These are phyloP conservation scores for Rhododendron ovatum DNA, from an alignment of 148 eudicot genomes.

Conservation along the genomic window DNA sequence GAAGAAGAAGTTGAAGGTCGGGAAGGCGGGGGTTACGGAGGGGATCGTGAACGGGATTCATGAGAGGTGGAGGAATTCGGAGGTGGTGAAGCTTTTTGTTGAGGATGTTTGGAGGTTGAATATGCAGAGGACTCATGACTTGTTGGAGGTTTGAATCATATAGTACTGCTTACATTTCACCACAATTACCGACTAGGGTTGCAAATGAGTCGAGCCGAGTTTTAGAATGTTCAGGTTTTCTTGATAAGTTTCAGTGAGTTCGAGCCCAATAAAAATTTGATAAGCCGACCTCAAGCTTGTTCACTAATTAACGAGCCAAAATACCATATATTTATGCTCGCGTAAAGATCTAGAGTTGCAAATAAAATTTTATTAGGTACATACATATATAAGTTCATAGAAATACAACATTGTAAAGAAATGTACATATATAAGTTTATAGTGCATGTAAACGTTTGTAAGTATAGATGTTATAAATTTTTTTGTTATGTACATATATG, in stretches of 20 bases:
- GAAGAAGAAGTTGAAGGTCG: slow-evolving; percentile 73
- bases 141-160: slow-evolving; percentile 61
- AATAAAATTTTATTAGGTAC: not conserved
- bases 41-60: slow-evolving; percentile 95
- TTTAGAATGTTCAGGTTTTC: not conserved
- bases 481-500: too few species aligned
- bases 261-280: not conserved
- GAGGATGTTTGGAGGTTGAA: slow-evolving; percentile 81
- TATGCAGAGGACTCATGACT: slow-evolving; percentile 92
- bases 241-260: not conserved
- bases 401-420: not conserved
- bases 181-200: not conserved
- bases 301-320: not conserved
- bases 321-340: not conserved
- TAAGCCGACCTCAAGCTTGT: not conserved
- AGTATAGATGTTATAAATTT: too few species aligned
- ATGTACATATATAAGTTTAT: not conserved
- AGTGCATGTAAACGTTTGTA: not conserved
- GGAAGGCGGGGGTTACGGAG: slow-evolving; percentile 88
- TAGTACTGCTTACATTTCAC: not conserved
- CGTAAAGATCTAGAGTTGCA: not conserved
- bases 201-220: not conserved
- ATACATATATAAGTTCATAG: not conserved
- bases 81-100: slow-evolving; percentile 67
- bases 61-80: slow-evolving; percentile 80